Evolutionary conservation across 768 basidiomycete species (phyloP).

Genomic region (Russula dissimulans): DNA sequence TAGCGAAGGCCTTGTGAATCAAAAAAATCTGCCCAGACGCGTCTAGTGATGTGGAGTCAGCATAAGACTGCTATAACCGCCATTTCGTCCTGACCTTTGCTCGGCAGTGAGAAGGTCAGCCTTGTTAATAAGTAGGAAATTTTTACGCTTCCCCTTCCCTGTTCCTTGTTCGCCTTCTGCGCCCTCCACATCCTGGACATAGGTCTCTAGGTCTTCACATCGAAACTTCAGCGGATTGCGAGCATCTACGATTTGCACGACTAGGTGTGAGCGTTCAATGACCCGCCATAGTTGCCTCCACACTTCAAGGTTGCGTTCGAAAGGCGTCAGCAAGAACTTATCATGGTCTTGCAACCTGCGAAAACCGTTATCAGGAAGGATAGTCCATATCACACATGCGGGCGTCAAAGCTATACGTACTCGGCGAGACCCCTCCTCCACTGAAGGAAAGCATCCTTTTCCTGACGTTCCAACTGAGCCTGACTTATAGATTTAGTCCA

Average conservation of each 20-base stretch:
- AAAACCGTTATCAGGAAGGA: neutral
- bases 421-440: constrained; percentile 90
- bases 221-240: constrained; percentile 89
- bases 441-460: constrained; percentile 83
- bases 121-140: constrained; percentile 88
- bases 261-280: constrained; percentile 84
- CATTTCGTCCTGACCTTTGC: constrained; percentile 54
- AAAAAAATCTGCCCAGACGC: constrained; percentile 88
- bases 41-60: constrained; percentile 33
- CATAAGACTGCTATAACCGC: neutral
- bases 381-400: neutral
- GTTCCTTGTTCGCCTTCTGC: constrained; percentile 73
- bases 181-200: constrained; percentile 78
- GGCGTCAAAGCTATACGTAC: constrained; percentile 36
- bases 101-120: constrained; percentile 80
- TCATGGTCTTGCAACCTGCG: constrained; percentile 78
- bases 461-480: constrained; percentile 75
- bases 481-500: constrained; percentile 81
- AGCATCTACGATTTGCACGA: constrained; percentile 95
- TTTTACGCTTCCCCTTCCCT: constrained; percentile 61
- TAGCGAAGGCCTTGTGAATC: constrained; percentile 65
- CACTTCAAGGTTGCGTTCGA: constrained; percentile 95
- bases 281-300: constrained; percentile 99
- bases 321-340: constrained; percentile 85
- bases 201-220: constrained; percentile 83